phyloP scores from a whole-genome alignment of 345 rosid genomes.

The Populus simonii region DNA sequence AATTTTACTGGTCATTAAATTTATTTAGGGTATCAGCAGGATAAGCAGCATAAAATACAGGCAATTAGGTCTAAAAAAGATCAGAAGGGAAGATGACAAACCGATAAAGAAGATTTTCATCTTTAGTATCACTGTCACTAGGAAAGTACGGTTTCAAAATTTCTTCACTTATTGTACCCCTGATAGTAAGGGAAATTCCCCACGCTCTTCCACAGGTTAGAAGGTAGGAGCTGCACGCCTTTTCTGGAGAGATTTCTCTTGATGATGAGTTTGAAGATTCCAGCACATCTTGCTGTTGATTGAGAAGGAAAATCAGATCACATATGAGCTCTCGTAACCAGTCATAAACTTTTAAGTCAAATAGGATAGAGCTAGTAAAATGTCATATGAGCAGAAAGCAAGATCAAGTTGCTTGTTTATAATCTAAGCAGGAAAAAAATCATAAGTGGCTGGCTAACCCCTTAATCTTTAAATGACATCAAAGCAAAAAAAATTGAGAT shows the following conservation, averaged over 20 bases:
- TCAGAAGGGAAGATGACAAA: slow-evolving; percentile 20
- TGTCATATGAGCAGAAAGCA: not conserved
- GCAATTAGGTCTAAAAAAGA: not conserved
- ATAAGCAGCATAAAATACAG: not conserved
- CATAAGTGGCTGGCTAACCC: not conserved
- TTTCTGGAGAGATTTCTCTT: slow-evolving; percentile 30
- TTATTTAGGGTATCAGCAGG: not conserved
- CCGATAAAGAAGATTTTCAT: slow-evolving; percentile 67
- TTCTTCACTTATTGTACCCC: slow-evolving; percentile 48
- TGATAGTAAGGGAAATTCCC: slow-evolving; percentile 55
- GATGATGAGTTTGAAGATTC: slow-evolving; percentile 40
- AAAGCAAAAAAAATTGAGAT: not conserved
- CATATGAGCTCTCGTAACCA: not conserved
- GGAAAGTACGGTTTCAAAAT: slow-evolving; percentile 46
- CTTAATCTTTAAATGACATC: not conserved
- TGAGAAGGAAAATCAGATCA: slow-evolving; percentile 8
- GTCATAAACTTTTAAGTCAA: not conserved
- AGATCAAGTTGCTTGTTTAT: not conserved
- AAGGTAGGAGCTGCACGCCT: slow-evolving; percentile 30
- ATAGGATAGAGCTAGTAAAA: not conserved
- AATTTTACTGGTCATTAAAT: not conserved
- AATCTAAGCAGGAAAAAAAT: not conserved
- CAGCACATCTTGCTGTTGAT: slow-evolving; percentile 42
- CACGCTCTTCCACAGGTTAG: slow-evolving; percentile 65
- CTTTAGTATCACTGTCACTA: slow-evolving; percentile 21